Evolutionary conservation across 495 filamentous ascomycete species (phyloP).

Genomic region (Letharia columbiana): DNA sequence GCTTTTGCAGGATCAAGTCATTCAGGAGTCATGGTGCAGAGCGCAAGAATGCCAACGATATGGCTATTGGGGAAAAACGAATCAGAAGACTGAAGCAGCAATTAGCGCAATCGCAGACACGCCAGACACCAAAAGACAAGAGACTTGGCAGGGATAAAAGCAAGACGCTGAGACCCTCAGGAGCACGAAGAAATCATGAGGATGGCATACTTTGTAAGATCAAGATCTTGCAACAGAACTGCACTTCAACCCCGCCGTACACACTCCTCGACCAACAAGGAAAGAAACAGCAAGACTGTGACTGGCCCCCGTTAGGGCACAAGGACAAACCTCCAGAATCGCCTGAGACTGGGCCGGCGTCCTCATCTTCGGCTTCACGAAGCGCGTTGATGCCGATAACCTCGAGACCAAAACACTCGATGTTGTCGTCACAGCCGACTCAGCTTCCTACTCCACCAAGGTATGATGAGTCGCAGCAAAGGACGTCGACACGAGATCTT

Average conservation of each 20-base stretch:
- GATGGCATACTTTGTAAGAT: neutral
- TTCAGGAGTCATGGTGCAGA: conserved; percentile 2
- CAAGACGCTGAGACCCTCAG: neutral
- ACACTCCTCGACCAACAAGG: neutral
- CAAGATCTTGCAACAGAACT: neutral
- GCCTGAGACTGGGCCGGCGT: neutral
- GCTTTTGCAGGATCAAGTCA: conserved; percentile 2
- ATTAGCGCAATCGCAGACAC: neutral
- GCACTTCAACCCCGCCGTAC: neutral
- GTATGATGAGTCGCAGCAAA: neutral
- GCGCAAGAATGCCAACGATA: neutral
- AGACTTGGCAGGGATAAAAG: neutral
- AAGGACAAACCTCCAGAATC: neutral
- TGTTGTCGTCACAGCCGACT: neutral
- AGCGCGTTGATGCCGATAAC: neutral
- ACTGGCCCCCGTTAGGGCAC: neutral
- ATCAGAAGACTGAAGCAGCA: conserved; percentile 1
- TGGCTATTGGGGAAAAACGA: neutral
- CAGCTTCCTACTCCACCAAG: neutral
- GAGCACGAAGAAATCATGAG: neutral
- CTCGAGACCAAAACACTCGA: neutral
- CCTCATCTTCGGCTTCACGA: neutral
- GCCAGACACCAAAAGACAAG: neutral
- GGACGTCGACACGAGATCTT: neutral
- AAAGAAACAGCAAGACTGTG: conserved; percentile 1